Percentiles rank a stretch among this genome's conserved stretches.
Evolutionary conservation across 345 rosid genomes (phyloP).

Genomic region (Ricinus communis): DNA sequence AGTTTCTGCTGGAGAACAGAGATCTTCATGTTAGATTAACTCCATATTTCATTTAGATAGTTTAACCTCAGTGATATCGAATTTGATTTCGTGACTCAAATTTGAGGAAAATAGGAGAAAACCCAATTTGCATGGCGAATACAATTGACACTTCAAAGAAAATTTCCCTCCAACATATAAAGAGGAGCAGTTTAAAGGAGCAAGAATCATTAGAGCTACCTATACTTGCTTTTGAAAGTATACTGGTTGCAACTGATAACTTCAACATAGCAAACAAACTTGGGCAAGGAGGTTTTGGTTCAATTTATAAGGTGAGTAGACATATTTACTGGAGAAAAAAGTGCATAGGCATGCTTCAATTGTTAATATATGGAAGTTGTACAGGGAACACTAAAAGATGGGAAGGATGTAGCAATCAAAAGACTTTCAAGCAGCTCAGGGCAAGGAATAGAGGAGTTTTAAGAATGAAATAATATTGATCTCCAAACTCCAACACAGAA

Average conservation of each 20-base stretch:
- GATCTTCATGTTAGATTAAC: no score
- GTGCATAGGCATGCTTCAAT: not conserved
- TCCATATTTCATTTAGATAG: no score
- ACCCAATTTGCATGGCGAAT: no score
- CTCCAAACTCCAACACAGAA: constrained; percentile 21
- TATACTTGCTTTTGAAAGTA: constrained; percentile 7
- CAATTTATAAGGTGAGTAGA: constrained; percentile 35
- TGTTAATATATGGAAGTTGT: not conserved
- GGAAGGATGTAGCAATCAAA: constrained; percentile 19
- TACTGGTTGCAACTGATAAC: constrained; percentile 30
- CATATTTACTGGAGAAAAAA: not conserved
- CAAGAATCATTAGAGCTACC: not conserved
- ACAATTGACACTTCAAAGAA: no score
- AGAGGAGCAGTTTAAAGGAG: not conserved
- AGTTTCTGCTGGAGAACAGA: no score
- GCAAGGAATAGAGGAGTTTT: constrained; percentile 22
- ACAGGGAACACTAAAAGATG: constrained; percentile 16
- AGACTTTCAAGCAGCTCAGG: constrained; percentile 11
- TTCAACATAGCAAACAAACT: constrained; percentile 27
- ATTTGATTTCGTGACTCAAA: no score
- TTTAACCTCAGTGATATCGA: no score
- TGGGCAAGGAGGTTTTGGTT: constrained; percentile 44
- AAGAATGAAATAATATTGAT: constrained; percentile 20
- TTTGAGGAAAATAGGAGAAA: no score
- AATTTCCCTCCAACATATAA: no score